A percentile compares a stretch with the other conserved stretches of the same genome.
These are phyloP conservation scores for Cadophora malorum DNA, from an alignment of 2,329 filamentous ascomycete species.

Conservation along the genomic window DNA sequence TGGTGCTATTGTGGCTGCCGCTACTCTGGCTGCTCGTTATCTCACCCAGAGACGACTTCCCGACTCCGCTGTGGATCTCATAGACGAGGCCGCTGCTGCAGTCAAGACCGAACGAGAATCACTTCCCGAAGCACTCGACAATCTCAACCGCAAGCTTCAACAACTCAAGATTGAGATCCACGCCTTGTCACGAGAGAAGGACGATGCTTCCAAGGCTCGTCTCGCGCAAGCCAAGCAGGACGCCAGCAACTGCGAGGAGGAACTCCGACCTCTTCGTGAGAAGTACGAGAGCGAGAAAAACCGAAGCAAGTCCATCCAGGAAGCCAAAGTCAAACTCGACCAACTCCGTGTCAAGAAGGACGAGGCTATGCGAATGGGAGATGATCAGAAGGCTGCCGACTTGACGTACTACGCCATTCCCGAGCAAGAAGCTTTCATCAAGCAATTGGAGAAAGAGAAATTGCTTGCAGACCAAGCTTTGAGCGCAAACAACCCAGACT, in stretches of 20 bases:
- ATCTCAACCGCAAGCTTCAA: slow-evolving; percentile 84
- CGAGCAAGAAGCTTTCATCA: slow-evolving; percentile 83
- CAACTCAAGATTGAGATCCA: slow-evolving; percentile 98
- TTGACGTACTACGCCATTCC: slow-evolving; percentile 97
- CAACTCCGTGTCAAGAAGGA: slow-evolving; percentile 89
- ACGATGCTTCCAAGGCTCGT: slow-evolving; percentile 86
- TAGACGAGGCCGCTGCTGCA: slow-evolving; percentile 96
- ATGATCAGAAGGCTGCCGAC: slow-evolving; percentile 88
- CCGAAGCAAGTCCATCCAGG: slow-evolving; percentile 89
- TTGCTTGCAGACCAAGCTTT: slow-evolving; percentile 75
- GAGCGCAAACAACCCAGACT: slow-evolving; percentile 61
- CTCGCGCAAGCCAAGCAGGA: slow-evolving; percentile 85
- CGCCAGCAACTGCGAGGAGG: slow-evolving; percentile 92
- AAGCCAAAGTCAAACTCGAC: slow-evolving; percentile 94
- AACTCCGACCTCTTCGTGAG: slow-evolving; percentile 87
- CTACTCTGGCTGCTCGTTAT: slow-evolving; percentile 92
- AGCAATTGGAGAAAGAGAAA: slow-evolving; percentile 81
- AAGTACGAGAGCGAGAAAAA: slow-evolving; percentile 96
- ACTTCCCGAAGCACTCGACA: slow-evolving; percentile 94
- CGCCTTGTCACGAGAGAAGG: slow-evolving; percentile 90
- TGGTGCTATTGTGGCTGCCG: slow-evolving; percentile 87
- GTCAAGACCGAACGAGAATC: slow-evolving; percentile 95
- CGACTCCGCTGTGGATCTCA: slow-evolving; percentile 94
- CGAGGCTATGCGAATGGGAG: slow-evolving; percentile 86
- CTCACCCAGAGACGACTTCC: slow-evolving; percentile 89